These are phyloP conservation scores for Scedosporium apiospermum DNA, from an alignment of 2,329 filamentous ascomycete genomes.

Conservation along the genomic window DNA sequence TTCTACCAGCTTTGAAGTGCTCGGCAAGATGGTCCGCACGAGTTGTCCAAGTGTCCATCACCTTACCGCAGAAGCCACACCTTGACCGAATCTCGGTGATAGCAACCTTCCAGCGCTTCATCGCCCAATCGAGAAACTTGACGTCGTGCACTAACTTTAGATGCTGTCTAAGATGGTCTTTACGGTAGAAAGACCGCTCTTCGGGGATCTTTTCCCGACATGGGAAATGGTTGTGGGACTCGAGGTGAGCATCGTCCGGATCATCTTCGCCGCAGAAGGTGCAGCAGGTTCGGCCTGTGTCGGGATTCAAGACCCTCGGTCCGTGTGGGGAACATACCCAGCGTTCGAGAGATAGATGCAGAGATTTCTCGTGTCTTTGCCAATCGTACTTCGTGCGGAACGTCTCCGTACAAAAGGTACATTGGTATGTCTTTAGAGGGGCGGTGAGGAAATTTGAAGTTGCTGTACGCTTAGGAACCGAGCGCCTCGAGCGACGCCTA, in stretches of 20 bases:
- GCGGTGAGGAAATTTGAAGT: conserved; percentile 24
- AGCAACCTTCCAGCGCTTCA: conserved; percentile 51
- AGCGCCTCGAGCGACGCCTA: conserved; percentile 38
- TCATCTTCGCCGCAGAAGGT: conserved; percentile 50
- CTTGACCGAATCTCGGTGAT: conserved; percentile 52
- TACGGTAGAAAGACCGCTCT: conserved; percentile 58
- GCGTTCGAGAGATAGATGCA: conserved; percentile 53
- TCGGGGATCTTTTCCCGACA: conserved; percentile 56
- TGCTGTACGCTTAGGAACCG: neutral
- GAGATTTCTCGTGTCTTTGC: conserved; percentile 61
- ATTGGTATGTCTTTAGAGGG: conserved; percentile 51
- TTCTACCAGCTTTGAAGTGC: conserved; percentile 56
- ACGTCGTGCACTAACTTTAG: conserved; percentile 51
- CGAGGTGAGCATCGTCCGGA: conserved; percentile 45
- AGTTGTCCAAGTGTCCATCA: conserved; percentile 52
- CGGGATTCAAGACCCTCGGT: conserved; percentile 43
- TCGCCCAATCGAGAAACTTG: conserved; percentile 56
- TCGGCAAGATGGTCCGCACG: conserved; percentile 54
- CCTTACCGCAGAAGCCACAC: conserved; percentile 55
- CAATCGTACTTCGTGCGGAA: conserved; percentile 61
- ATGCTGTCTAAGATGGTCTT: conserved; percentile 58
- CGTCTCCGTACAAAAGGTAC: conserved; percentile 60
- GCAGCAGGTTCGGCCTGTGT: conserved; percentile 46
- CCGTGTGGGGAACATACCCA: conserved; percentile 57
- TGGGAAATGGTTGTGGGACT: conserved; percentile 48